Evolutionary conservation across 2,329 filamentous ascomycete species (phyloP), one percentile per base, ranked within the genome.

Genomic region (Stachybotrys elegans): DNA sequence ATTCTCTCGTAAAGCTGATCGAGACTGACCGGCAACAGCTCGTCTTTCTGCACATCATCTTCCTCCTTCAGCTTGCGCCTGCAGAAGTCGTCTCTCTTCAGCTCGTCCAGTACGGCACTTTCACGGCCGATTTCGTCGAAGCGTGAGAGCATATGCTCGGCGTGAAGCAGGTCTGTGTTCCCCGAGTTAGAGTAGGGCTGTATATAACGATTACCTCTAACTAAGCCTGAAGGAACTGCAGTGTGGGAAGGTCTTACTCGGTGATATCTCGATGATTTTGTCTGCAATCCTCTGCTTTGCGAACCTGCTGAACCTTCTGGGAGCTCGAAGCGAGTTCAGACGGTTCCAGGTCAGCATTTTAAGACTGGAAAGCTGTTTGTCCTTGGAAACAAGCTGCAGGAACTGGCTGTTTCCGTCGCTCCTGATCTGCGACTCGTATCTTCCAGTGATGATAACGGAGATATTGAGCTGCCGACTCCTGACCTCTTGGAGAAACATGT

Each of bases 141-240:
- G 0, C 59, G 49, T 6, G 47, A 34, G 0, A 69, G 51, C 21
- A 66, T 52, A n/a, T 67, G 61, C 20, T 67, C 58, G 0, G 59
- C 58, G 23, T 67, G 68, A 1, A 67, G 52, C 50, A 68, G 57
- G 19, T 59, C 61, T 65, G 34, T 20, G 5, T 12, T 14, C 13
- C 17, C 14, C 21, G n/a, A n/a, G n/a, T n/a, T n/a, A n/a, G n/a
- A n/a, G n/a, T n/a, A 42, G 19, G 19, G 14, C 13, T 37, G 13
- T 7, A 22, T 20, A 22, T 9, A 13, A 6, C 20, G 21, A 21
- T 9, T 11, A 19, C 3, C 2, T 5, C 5, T 4, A 12, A 7
- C 3, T 19, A 27, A 19, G 4, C 1, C 8, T 4, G 3, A 13
- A 3, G 9, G 4, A 14, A 29, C 25, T 29, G 25, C 9, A 14